Evolutionary conservation across 1,139 yeast species (phyloP).

Genomic region (Pichiaceae sp.): DNA sequence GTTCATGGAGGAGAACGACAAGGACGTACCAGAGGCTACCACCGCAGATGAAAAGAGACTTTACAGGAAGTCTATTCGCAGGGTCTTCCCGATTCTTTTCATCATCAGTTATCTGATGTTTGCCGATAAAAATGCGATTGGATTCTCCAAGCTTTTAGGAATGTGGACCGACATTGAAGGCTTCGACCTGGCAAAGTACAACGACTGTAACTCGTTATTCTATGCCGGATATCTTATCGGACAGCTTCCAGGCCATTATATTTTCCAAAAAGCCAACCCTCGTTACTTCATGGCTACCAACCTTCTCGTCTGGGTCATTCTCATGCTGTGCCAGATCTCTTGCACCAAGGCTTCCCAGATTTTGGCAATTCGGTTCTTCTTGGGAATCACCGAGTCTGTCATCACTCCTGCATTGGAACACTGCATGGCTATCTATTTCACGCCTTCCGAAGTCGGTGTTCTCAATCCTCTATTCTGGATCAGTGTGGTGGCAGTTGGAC

Average conservation of each 20-base stretch:
- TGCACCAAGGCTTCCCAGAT: conserved; percentile 22
- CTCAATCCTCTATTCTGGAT: conserved; percentile 27
- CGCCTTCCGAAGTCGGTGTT: conserved; percentile 24
- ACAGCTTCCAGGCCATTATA: conserved; percentile 10
- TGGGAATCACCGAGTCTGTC: conserved; percentile 24
- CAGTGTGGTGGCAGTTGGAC: conserved; percentile 21
- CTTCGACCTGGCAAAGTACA: conserved; percentile 22
- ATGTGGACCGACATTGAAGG: conserved; percentile 31
- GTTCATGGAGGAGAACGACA: conserved; percentile 24
- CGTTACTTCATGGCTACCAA: conserved; percentile 20
- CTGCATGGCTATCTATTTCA: conserved; percentile 27
- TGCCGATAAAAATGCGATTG: conserved; percentile 34
- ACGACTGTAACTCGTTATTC: conserved; percentile 30
- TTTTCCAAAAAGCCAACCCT: conserved; percentile 25
- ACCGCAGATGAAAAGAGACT: conserved; percentile 25
- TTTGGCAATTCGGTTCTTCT: conserved; percentile 21
- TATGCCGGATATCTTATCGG: conserved; percentile 33
- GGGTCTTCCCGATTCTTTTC: conserved; percentile 22
- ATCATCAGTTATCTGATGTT: conserved; percentile 26
- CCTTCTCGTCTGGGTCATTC: conserved; percentile 10
- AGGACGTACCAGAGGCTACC: conserved; percentile 20
- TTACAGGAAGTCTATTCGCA: conserved; percentile 18
- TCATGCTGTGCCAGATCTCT: conserved; percentile 7
- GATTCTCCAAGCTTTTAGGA: conserved; percentile 34
- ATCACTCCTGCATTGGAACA: conserved; percentile 26